A percentile compares a stretch with the other conserved stretches of the same genome.
These are phyloP conservation scores for Diutina mesorugosa DNA, from an alignment of 1,139 yeast genomes.

Conservation along the genomic window DNA sequence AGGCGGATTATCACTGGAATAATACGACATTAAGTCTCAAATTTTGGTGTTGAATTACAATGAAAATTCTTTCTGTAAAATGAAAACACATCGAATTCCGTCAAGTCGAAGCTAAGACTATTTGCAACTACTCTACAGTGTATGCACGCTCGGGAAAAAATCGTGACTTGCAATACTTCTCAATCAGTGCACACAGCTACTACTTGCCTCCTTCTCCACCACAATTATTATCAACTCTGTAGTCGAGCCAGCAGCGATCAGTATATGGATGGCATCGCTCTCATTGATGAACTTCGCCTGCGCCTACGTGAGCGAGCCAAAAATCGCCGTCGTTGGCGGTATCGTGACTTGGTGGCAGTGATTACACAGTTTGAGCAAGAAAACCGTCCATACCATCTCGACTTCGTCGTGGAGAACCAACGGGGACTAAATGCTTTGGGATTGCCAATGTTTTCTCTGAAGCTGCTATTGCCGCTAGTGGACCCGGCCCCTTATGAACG, in stretches of 20 bases:
- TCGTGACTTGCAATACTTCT: neutral
- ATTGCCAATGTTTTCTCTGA: constrained; percentile 42
- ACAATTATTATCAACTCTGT: neutral
- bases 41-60: neutral
- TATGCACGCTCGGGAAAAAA: neutral
- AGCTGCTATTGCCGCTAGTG: constrained; percentile 39
- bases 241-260: neutral
- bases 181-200: neutral
- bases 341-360: neutral
- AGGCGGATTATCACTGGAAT: neutral
- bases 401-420: constrained; percentile 51
- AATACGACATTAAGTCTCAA: neutral
- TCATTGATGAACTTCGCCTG: neutral
- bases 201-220: neutral
- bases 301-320: neutral
- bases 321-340: neutral
- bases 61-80: neutral
- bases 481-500: constrained; percentile 45
- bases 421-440: constrained; percentile 60
- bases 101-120: neutral
- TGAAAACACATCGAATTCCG: neutral
- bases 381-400: constrained; percentile 13
- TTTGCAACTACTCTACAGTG: neutral
- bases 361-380: neutral
- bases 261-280: neutral